A percentile compares a stretch with the other conserved stretches of the same genome.
These are phyloP conservation scores for Peterozyma toletana DNA, from an alignment of 805 yeast species.

Conservation along the genomic window DNA sequence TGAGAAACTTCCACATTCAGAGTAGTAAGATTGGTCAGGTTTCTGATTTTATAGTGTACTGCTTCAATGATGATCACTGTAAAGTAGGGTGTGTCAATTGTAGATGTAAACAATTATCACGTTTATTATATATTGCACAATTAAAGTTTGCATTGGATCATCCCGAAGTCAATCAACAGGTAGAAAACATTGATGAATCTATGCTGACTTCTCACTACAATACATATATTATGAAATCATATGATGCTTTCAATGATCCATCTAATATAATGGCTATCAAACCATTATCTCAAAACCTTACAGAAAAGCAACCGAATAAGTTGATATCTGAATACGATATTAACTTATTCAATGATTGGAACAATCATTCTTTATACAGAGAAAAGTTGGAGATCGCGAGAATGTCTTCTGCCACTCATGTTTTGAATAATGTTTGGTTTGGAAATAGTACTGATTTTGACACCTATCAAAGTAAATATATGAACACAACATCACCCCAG, in stretches of 20 bases:
- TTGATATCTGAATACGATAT: constrained; percentile 29
- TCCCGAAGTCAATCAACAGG: constrained; percentile 13
- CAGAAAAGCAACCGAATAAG: constrained; percentile 18
- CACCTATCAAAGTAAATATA: not conserved
- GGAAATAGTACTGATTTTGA: constrained; percentile 79
- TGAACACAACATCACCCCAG: not conserved
- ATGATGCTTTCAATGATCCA: constrained; percentile 10
- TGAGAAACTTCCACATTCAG: constrained; percentile 83
- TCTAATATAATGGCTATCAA: constrained; percentile 21
- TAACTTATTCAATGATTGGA: constrained; percentile 51
- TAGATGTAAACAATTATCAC: constrained; percentile 28
- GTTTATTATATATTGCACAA: constrained; percentile 38
- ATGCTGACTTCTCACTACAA: constrained; percentile 15
- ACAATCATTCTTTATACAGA: constrained; percentile 56
- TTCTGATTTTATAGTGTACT: constrained; percentile 73
- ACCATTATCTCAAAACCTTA: constrained; percentile 14
- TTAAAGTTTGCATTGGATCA: constrained; percentile 16
- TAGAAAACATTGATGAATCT: not conserved
- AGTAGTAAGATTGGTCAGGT: constrained; percentile 70
- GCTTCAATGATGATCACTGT: constrained; percentile 37
- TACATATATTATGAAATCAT: constrained; percentile 18
- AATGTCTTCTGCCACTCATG: constrained; percentile 73
- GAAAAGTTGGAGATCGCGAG: constrained; percentile 79
- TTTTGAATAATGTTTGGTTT: constrained; percentile 56
- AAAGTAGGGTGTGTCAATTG: constrained; percentile 17